These are phyloP conservation scores for Peronospora tabacina DNA, from an alignment of 352 stramenopile genomes.

Conservation along the genomic window DNA sequence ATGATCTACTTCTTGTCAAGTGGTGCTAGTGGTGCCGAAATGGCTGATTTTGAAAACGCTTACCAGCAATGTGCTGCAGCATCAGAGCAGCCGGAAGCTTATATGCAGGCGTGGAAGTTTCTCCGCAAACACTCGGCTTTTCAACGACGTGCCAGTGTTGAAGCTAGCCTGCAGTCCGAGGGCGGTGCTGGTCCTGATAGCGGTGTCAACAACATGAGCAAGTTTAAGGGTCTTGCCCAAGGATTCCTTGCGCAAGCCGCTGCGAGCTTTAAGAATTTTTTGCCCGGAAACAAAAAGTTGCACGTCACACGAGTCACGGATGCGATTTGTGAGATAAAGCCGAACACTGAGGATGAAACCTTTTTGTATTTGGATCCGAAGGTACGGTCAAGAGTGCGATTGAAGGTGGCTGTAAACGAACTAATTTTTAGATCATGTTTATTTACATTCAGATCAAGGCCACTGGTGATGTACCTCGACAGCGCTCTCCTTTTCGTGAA, in stretches of 20 bases:
- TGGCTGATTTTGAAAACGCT: constrained; percentile 64
- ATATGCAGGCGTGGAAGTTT: constrained; percentile 62
- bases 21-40: constrained; percentile 56
- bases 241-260: constrained; percentile 73
- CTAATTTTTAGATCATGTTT: not conserved
- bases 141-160: constrained; percentile 69
- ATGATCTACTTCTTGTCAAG: constrained; percentile 86
- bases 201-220: constrained; percentile 67
- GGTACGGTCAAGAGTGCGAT: constrained; percentile 19
- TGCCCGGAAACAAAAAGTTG: constrained; percentile 84
- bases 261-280: constrained; percentile 82
- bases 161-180: constrained; percentile 34
- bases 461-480: constrained; percentile 55
- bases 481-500: constrained; percentile 72
- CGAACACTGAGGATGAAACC: constrained; percentile 74
- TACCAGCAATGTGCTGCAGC: constrained; percentile 49
- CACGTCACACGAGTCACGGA: constrained; percentile 76
- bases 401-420: not conserved
- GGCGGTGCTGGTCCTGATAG: constrained; percentile 23
- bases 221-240: constrained; percentile 79
- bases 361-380: constrained; percentile 86
- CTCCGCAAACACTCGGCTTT: constrained; percentile 79
- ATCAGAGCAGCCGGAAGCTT: constrained; percentile 33
- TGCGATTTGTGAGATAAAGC: constrained; percentile 73
- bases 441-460: constrained; percentile 50